These are phyloP conservation scores for Eruca vesicaria DNA, from an alignment of 441 rosid genomes.

Conservation along the genomic window DNA sequence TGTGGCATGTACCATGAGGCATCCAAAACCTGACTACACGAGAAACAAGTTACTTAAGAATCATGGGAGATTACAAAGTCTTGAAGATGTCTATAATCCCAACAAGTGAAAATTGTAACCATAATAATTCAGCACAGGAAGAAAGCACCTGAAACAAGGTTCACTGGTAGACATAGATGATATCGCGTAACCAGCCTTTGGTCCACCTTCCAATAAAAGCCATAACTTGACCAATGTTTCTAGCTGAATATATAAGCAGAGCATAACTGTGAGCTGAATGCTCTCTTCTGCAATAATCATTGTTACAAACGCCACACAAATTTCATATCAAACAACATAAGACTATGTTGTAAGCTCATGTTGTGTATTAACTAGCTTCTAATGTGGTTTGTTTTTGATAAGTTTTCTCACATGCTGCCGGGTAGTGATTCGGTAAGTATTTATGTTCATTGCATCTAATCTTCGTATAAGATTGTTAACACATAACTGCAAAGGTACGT, in stretches of 20 bases:
- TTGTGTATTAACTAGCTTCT: not conserved
- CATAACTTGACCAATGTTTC: conserved; percentile 43
- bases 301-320: too few relatives aligned
- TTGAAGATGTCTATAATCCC: not conserved
- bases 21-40: conserved; percentile 67
- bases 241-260: conserved; percentile 24
- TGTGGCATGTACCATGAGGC: conserved; percentile 98
- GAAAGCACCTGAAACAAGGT: too few relatives aligned
- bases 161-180: conserved; percentile 43
- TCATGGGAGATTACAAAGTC: not conserved
- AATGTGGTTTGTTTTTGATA: not conserved
- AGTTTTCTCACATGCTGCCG: not conserved
- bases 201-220: conserved; percentile 46
- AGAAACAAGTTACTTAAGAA: not conserved
- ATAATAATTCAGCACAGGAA: not conserved
- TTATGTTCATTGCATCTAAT: not conserved
- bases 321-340: too few relatives aligned
- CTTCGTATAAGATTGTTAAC: not conserved
- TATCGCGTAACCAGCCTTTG: conserved; percentile 45
- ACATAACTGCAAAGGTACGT: not conserved
- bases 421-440: not conserved
- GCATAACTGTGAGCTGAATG: conserved; percentile 14
- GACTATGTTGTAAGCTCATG: too few relatives aligned
- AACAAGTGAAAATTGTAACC: not conserved
- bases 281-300: conserved; percentile 47